These are phyloP conservation scores for Colletotrichum chrysophilum DNA, from an alignment of 2,329 filamentous ascomycete genomes.

Conservation along the genomic window DNA sequence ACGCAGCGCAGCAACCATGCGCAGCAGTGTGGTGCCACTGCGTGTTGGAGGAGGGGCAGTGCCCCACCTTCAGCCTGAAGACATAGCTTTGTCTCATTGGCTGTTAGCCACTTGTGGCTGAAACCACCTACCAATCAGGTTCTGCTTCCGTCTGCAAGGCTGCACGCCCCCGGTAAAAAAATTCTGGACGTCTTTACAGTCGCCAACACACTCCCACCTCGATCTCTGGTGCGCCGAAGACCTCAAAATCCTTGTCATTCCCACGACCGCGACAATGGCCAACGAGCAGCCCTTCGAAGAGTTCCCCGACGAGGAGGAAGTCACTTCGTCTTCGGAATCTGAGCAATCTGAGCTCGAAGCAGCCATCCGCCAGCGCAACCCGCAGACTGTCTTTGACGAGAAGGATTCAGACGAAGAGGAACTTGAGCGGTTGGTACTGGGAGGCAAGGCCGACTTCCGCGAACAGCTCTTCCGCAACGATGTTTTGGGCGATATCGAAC, in stretches of 20 bases:
- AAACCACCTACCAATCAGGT: background rate
- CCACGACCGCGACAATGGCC: constrained; percentile 12
- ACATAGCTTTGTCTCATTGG: background rate
- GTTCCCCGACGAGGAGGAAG: constrained; percentile 23
- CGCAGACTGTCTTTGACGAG: constrained; percentile 44
- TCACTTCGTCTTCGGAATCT: constrained; percentile 12
- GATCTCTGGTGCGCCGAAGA: background rate
- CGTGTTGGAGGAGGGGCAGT: no score
- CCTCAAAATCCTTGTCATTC: background rate
- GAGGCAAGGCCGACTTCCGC: constrained; percentile 83
- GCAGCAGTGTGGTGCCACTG: no score
- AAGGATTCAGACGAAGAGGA: constrained; percentile 87
- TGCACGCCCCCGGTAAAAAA: constrained; percentile 15
- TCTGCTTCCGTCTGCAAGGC: background rate
- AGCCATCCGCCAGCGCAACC: constrained; percentile 25
- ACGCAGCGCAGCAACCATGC: no score
- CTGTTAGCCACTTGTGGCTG: background rate
- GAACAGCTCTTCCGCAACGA: constrained; percentile 70
- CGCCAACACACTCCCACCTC: background rate
- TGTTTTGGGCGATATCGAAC: constrained; percentile 37
- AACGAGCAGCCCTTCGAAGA: constrained; percentile 23
- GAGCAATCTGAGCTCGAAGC: constrained; percentile 29
- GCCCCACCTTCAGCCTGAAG: background rate
- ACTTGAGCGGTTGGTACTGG: constrained; percentile 87
- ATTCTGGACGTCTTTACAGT: constrained; percentile 8